Conservation (phyloP, 2,329 filamentous ascomycete species). For the Ilyonectria sp. region DNA sequence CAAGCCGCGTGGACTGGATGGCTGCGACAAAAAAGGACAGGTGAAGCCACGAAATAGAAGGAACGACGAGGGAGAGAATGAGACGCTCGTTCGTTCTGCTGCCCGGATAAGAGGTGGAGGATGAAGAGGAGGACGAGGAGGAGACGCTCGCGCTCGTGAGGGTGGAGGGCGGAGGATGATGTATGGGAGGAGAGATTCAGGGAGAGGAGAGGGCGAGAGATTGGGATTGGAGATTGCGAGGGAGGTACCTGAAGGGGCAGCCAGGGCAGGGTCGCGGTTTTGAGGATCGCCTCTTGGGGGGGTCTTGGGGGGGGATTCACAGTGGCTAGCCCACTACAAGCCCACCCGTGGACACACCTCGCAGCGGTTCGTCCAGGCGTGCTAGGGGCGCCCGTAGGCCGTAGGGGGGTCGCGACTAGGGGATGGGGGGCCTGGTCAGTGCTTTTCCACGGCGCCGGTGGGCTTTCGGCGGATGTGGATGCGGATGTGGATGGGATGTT, state of each 20-base stretch:
- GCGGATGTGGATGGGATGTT: background rate
- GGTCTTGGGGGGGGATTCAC: background rate
- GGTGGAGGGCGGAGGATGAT: background rate
- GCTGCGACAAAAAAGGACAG: background rate
- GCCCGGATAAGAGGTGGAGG: background rate
- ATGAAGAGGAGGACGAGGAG: background rate
- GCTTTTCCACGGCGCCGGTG: background rate
- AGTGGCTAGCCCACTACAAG: background rate
- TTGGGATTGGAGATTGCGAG: constrained; percentile 10
- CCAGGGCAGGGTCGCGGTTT: constrained; percentile 1
- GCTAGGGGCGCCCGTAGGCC: background rate
- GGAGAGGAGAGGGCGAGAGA: constrained; percentile 5
- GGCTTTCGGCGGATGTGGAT: background rate
- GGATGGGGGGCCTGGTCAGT: background rate
- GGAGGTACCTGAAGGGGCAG: constrained; percentile 1
- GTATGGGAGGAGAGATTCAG: constrained; percentile 1
- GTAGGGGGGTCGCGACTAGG: background rate
- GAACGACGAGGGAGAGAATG: constrained; percentile 1
- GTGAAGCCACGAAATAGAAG: background rate
- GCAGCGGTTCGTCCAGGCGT: constrained; percentile 11
- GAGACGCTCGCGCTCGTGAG: background rate
- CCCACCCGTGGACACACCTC: background rate
- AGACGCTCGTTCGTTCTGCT: background rate
- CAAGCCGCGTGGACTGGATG: background rate
- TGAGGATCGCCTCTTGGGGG: background rate